Conservation (phyloP, 305 asterid species). For the Euphrasia arctica region DNA sequence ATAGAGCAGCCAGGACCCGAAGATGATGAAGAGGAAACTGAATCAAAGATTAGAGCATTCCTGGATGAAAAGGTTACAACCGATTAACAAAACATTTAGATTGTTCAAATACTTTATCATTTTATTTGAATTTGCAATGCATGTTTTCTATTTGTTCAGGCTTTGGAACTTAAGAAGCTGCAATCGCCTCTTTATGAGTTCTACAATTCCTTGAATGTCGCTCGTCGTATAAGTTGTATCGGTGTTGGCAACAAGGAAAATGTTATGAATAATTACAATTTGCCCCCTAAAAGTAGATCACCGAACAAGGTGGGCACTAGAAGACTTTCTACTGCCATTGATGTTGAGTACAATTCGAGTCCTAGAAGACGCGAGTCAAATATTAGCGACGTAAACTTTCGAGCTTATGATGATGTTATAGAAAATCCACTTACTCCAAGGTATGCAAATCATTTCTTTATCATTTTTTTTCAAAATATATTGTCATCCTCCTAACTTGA, state of each 20-base stretch:
- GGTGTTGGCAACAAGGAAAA: conserved; percentile 75
- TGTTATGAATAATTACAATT: conserved; percentile 52
- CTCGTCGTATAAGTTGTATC: conserved; percentile 53
- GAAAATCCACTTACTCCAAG: conserved; percentile 72
- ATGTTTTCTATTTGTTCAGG: conserved; percentile 40
- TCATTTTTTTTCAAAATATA: background rate
- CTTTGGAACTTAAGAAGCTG: conserved; percentile 84
- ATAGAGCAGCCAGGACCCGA: conserved; percentile 51
- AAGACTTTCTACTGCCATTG: conserved; percentile 74
- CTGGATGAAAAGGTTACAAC: conserved; percentile 81
- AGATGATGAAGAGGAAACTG: conserved; percentile 88
- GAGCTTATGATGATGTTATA: conserved; percentile 56
- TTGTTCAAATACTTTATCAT: conserved; percentile 3
- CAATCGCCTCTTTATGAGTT: conserved; percentile 90
- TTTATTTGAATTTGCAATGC: conserved; percentile 22
- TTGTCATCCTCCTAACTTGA: background rate
- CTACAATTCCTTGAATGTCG: conserved; percentile 72
- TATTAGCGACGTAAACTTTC: conserved; percentile 48
- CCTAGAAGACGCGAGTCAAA: conserved; percentile 71
- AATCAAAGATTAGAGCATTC: conserved; percentile 83
- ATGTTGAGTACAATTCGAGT: conserved; percentile 53
- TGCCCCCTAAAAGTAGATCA: conserved; percentile 93
- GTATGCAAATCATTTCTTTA: conserved; percentile 36
- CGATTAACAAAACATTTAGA: background rate
- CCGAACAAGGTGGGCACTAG: conserved; percentile 65